phyloP scores from a whole-genome alignment of 1,139 yeast genomes.

The Lodderomyces metapsilosis region DNA sequence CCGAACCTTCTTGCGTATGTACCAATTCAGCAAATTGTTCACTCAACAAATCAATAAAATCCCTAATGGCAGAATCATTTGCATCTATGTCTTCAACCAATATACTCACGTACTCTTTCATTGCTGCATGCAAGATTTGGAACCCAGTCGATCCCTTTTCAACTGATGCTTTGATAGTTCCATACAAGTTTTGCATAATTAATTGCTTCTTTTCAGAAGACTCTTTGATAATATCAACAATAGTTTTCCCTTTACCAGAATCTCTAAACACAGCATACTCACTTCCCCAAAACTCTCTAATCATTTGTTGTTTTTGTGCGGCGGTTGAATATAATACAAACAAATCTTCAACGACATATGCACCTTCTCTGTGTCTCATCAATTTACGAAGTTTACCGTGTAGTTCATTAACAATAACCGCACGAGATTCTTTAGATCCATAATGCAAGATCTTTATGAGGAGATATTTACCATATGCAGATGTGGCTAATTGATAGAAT shows the following conservation, averaged over 20 bases:
- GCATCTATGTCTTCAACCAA: constrained; percentile 49
- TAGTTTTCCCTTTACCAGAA: constrained; percentile 59
- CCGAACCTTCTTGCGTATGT: constrained; percentile 92
- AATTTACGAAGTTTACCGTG: constrained; percentile 89
- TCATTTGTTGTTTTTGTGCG: constrained; percentile 85
- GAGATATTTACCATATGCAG: constrained; percentile 90
- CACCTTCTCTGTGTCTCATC: constrained; percentile 98
- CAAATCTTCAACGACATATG: constrained; percentile 95
- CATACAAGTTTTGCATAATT: constrained; percentile 71
- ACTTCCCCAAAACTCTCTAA: constrained; percentile 97
- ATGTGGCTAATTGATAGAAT: constrained; percentile 80
- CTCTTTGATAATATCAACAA: constrained; percentile 66
- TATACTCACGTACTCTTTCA: constrained; percentile 81
- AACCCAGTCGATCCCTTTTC: constrained; percentile 96
- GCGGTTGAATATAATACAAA: constrained; percentile 81
- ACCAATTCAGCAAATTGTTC: constrained; percentile 95
- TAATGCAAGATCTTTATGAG: constrained; percentile 87
- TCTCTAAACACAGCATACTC: constrained; percentile 90
- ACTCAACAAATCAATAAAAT: constrained; percentile 75
- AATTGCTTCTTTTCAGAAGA: constrained; percentile 81
- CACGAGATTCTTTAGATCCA: constrained; percentile 81
- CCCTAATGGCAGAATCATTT: constrained; percentile 65
- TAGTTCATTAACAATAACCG: constrained; percentile 72
- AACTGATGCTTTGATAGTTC: constrained; percentile 86
- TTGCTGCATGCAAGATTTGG: constrained; percentile 93